phyloP scores from a whole-genome alignment of 805 yeast species.

The Hanseniaspora lindneri region DNA sequence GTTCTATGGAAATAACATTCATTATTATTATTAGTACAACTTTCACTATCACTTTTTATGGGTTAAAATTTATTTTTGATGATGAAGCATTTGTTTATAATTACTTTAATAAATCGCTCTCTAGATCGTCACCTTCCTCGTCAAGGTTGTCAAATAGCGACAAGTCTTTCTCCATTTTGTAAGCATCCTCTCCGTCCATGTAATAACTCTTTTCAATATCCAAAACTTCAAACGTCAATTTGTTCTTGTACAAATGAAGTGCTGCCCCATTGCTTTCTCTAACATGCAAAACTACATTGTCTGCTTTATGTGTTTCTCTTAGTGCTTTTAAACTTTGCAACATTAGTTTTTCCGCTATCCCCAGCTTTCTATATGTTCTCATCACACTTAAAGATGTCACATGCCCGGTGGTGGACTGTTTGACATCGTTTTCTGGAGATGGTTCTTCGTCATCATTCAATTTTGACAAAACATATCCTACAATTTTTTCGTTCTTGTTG shows the following conservation, averaged over 20 bases:
- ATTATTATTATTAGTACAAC: constrained; percentile 9
- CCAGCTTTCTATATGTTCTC: constrained; percentile 92
- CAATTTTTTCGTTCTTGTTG: constrained; percentile 60
- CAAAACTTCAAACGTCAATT: constrained; percentile 69
- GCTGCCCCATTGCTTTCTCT: constrained; percentile 92
- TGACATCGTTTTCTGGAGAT: constrained; percentile 42
- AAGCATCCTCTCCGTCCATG: constrained; percentile 96
- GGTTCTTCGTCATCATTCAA: constrained; percentile 90
- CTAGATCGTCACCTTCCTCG: constrained; percentile 45
- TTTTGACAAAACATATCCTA: constrained; percentile 92
- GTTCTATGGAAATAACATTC: constrained; percentile 5
- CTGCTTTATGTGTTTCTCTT: constrained; percentile 68
- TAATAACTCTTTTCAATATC: constrained; percentile 80
- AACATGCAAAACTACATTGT: constrained; percentile 82
- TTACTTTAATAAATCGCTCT: constrained; percentile 29
- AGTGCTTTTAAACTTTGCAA: constrained; percentile 69
- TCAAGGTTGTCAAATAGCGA: constrained; percentile 44
- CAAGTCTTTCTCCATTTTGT: constrained; percentile 73
- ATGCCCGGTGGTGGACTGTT: constrained; percentile 62
- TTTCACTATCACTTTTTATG: no score
- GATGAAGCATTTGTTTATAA: no score
- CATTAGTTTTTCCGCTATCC: constrained; percentile 86
- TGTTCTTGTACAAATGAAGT: constrained; percentile 75
- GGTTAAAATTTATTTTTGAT: no score
- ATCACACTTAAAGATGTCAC: constrained; percentile 86